Percentiles rank a stretch among this genome's conserved stretches.
Conservation (phyloP, 495 filamentous ascomycete genomes). For the Penicillium waksmanii region DNA sequence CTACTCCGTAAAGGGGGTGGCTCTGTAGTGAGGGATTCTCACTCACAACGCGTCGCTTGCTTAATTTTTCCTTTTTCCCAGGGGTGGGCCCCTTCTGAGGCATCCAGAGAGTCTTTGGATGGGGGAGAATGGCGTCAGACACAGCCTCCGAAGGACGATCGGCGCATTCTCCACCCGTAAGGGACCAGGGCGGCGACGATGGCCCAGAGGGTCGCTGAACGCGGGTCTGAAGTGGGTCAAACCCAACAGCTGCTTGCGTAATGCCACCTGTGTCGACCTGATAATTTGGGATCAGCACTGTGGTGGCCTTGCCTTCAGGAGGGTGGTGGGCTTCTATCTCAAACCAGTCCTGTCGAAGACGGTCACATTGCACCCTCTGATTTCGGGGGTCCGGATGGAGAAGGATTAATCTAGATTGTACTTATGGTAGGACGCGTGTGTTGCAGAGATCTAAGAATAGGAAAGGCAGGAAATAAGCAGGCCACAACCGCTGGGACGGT, state of each 20-base stretch:
- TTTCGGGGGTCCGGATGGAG: constrained; percentile 5
- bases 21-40: neutral
- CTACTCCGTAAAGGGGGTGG: constrained; percentile 1
- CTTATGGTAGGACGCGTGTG: neutral
- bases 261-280: constrained; percentile 34
- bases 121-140: constrained; percentile 38
- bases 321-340: constrained; percentile 21
- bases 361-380: constrained; percentile 19
- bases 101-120: constrained; percentile 14
- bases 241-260: constrained; percentile 48
- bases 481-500: constrained; percentile 1
- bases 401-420: neutral
- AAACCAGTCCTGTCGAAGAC: constrained; percentile 17
- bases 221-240: constrained; percentile 41
- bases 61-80: constrained; percentile 13
- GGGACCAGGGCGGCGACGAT: constrained; percentile 41
- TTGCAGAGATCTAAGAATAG: constrained; percentile 8
- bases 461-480: constrained; percentile 3
- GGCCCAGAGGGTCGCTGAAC: constrained; percentile 43
- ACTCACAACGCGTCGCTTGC: neutral
- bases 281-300: constrained; percentile 47
- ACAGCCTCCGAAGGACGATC: constrained; percentile 40
- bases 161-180: constrained; percentile 50
- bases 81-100: constrained; percentile 4
- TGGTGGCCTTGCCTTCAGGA: constrained; percentile 7